Evolutionary conservation across 176 grass and related monocot species (phyloP).

Genomic region (Aegilops speltoides): DNA sequence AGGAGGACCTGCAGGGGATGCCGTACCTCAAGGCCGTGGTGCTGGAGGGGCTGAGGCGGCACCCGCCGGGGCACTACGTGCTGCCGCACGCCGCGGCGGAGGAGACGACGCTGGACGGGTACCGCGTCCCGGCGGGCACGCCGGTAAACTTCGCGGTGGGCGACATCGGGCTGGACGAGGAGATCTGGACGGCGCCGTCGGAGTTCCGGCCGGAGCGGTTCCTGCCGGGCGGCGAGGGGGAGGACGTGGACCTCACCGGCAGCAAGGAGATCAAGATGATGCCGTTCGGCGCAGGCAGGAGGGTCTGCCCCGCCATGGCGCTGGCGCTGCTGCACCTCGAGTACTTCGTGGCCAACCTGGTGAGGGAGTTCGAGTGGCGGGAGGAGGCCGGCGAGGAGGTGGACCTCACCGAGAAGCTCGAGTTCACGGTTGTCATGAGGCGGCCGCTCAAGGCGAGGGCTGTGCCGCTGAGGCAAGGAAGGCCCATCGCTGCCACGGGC

Average conservation of each 20-base stretch:
- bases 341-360: conserved; percentile 64
- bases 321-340: conserved; percentile 60
- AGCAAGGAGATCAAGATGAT: conserved; percentile 75
- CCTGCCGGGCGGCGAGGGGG: conserved; percentile 48
- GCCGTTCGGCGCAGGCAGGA: conserved; percentile 51
- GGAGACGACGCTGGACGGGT: conserved; percentile 49
- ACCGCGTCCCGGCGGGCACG: conserved; percentile 41
- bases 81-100: conserved; percentile 52
- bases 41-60: conserved; percentile 50
- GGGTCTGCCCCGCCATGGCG: conserved; percentile 54
- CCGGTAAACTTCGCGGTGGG: conserved; percentile 47
- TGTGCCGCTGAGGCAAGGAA: conserved; percentile 17
- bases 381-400: conserved; percentile 43
- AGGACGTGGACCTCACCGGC: conserved; percentile 51
- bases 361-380: conserved; percentile 60
- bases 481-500: background rate
- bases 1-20: conserved; percentile 46
- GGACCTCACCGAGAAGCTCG: conserved; percentile 56
- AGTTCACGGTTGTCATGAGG: conserved; percentile 65
- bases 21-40: conserved; percentile 57
- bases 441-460: conserved; percentile 45
- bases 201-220: conserved; percentile 53
- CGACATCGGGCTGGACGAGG: conserved; percentile 43
- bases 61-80: conserved; percentile 53
- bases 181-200: conserved; percentile 32